phyloP scores from a whole-genome alignment of 2,329 filamentous ascomycete species.

The Diaporthe sp. region DNA sequence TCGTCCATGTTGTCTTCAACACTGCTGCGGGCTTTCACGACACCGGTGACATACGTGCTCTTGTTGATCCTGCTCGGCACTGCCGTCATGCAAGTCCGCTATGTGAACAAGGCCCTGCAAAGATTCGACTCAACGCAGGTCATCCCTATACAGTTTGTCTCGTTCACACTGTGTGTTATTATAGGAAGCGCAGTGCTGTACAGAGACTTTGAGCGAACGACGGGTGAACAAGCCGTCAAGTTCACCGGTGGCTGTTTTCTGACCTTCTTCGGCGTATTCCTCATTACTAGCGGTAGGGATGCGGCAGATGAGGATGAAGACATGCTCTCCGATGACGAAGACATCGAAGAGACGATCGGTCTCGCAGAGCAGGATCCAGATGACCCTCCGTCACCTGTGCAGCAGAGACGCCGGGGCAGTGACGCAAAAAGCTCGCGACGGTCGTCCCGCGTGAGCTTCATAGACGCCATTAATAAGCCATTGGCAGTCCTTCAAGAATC shows the following conservation, averaged over 20 bases:
- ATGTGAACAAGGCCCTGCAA: constrained; percentile 89
- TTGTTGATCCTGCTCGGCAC: constrained; percentile 83
- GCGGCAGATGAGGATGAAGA: constrained; percentile 71
- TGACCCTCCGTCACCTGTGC: constrained; percentile 56
- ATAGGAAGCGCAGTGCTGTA: constrained; percentile 94
- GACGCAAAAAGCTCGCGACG: constrained; percentile 56
- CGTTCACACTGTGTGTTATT: constrained; percentile 96
- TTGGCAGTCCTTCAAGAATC: constrained; percentile 53
- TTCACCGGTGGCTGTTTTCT: constrained; percentile 92
- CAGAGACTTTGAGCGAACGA: constrained; percentile 91
- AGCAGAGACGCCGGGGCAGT: constrained; percentile 47
- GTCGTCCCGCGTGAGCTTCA: constrained; percentile 64
- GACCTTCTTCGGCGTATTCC: constrained; percentile 96
- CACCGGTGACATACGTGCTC: constrained; percentile 92
- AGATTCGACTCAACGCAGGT: constrained; percentile 98
- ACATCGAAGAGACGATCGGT: constrained; percentile 75
- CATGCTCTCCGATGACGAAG: constrained; percentile 67
- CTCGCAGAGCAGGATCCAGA: constrained; percentile 66
- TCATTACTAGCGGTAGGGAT: constrained; percentile 89
- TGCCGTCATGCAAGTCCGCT: constrained; percentile 96
- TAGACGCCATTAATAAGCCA: constrained; percentile 54
- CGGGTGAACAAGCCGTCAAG: constrained; percentile 79
- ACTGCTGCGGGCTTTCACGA: constrained; percentile 89
- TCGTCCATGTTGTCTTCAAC: constrained; percentile 95
- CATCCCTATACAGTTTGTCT: constrained; percentile 96